Base-by-base conservation (phyloP, 1,284 basidiomycete species). In the Exsudoporus floridanus region DNA sequence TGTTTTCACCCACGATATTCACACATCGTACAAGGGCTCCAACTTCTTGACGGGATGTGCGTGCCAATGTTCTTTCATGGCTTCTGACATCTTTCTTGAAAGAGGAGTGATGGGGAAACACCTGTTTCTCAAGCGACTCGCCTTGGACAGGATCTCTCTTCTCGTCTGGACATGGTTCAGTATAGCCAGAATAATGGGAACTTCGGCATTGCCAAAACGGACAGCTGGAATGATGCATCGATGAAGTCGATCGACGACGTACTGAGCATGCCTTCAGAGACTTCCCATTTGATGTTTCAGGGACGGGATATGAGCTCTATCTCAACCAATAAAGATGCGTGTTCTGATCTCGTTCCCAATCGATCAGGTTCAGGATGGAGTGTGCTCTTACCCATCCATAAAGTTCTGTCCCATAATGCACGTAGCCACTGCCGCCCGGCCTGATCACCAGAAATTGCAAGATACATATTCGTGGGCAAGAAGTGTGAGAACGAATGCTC, bases 181-280 rank as follows among this genome's bases (percentile, higher is more conserved):
- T 10, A 74, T 67, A 19, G 74, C 68, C 0, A 57, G 60, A 7
- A 74, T 63, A 23, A 76, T 61, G 10, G n/a, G n/a, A n/a, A n/a
- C n/a, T n/a, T n/a, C n/a, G n/a, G n/a, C 23, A 58, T 58, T 18
- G 40, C 57, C 10, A 61, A 65, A 4, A 55, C 61, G 4, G 63
- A 70, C 25, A 61, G 60, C 9, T 57, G 64, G 12, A 56, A 53
- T 4, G 65, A 69, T 50, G 39, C 35, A n/a, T 59, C 83, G 16
- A 73, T 79, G 69, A 63, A 50, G 9, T 77, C 78, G 59, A 72
- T 84, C 16, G 72, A 74, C 49, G 77, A 79, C 55, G 84, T 82
- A 12, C 67, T 87, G 49, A 68, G 80, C 79, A 55, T 63, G 79
- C 50, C 33, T 39, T 46, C 9, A 14, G 1, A 8, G 16, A 28